Evolutionary conservation across 73 alveolate species (phyloP), one percentile per base, ranked within the genome.

Genomic region (Stentor coeruleus): DNA sequence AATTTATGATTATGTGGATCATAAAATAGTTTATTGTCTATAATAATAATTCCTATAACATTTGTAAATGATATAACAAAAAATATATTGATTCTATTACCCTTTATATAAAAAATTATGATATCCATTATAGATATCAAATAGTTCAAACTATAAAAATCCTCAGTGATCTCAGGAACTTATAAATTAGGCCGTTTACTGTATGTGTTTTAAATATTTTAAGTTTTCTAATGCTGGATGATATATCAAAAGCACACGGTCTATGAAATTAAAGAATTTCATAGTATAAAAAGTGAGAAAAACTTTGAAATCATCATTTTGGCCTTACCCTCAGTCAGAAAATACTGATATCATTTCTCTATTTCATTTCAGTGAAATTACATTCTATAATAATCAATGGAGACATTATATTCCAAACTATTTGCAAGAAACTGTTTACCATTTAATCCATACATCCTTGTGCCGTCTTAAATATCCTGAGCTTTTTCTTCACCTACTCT

Each of bases 141-240:
- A 74, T 87, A 59, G 3, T 84, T 74, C 40, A 94, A 79, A 58
- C 81, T 82, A 55, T 86, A 77, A 83, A 82, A 92, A 38, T 87
- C 93, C 2, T 82, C 60, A 59, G 59, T 84, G 76, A 75, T 15
- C 31, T 86, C 91, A 33, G 98, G 98, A 31, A 90, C 89, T 30
- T 93, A 90, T 85, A 88, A 94, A 85, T 94, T 97, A 39, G 96
- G 93, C 98, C 98, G 92, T 82, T 76, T 81, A 85, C 59, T 94
- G 86, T 40, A 89, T 84, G 85, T 94, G 97, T 2, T 83, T 76
- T 33, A 94, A 79, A 38, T 59, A 58, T 90, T 87, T 92, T 49
- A 58, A 88, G 42, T 85, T 92, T n/a, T 59, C 40, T 58, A 77
- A 77, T 37, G 79, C n/a, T 26, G 33, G 35, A 60, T 82, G 59